A percentile compares a stretch with the other conserved stretches of the same genome.
Evolutionary conservation across 495 filamentous ascomycete species (phyloP).

Genomic region (Aspergillus ellipticus): DNA sequence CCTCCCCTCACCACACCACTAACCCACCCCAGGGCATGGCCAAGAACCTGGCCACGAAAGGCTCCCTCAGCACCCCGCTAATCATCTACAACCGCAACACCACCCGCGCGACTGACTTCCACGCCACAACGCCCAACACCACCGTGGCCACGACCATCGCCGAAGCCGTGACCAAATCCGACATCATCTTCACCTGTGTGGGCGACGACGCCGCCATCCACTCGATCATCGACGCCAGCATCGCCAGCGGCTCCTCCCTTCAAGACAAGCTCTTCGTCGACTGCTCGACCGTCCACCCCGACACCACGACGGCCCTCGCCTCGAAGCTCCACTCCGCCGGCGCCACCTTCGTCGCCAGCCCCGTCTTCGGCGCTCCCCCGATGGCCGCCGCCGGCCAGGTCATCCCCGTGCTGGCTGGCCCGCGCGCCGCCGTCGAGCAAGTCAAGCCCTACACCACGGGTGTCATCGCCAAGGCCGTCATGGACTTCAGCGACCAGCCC

Average conservation of each 20-base stretch:
- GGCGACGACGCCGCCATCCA: conserved; percentile 63
- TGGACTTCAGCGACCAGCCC: conserved; percentile 9
- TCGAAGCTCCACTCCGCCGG: conserved; percentile 7
- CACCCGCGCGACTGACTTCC: conserved; percentile 48
- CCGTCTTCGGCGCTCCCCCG: conserved; percentile 23
- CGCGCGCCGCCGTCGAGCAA: conserved; percentile 2
- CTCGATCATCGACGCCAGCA: conserved; percentile 34
- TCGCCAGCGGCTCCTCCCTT: neutral
- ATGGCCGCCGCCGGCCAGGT: conserved; percentile 20
- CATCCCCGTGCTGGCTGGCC: conserved; percentile 19
- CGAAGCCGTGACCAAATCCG: conserved; percentile 57
- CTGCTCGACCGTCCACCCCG: conserved; percentile 25
- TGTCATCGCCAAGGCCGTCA: conserved; percentile 20
- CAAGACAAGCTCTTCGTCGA: conserved; percentile 25
- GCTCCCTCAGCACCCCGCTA: conserved; percentile 55
- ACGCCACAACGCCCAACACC: conserved; percentile 40
- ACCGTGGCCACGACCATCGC: conserved; percentile 52
- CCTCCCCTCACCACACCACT: neutral
- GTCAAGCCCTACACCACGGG: conserved; percentile 17
- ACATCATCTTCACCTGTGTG: conserved; percentile 72
- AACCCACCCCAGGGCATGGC: conserved; percentile 57
- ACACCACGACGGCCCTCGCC: conserved; percentile 12
- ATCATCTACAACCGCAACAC: conserved; percentile 67
- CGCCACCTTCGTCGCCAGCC: conserved; percentile 19
- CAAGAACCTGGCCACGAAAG: conserved; percentile 69